These are phyloP conservation scores for Mesembryanthemum crystallinum DNA, from an alignment of 148 eudicot species.

Conservation along the genomic window DNA sequence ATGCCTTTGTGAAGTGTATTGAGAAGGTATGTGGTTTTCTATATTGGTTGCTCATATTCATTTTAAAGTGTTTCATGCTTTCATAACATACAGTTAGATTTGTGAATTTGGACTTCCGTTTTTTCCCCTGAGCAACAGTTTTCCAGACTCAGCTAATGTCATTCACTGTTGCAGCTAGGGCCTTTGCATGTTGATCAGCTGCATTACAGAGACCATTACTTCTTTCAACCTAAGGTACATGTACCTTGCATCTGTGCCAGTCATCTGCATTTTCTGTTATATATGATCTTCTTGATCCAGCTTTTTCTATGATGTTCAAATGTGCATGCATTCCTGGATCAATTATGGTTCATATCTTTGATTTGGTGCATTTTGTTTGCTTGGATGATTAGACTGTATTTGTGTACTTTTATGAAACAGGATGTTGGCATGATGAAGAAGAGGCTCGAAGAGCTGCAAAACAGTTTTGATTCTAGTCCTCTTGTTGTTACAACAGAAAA, in stretches of 20 bases:
- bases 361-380: not conserved
- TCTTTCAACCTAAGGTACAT: slow-evolving; percentile 54
- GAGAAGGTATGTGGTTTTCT: slow-evolving; percentile 47
- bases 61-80: not conserved
- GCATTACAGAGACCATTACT: slow-evolving; percentile 81
- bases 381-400: slow-evolving; percentile 6
- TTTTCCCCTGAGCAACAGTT: no score
- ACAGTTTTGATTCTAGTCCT: slow-evolving; percentile 49
- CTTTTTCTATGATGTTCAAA: not conserved
- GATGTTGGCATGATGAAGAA: slow-evolving; percentile 47
- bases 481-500: slow-evolving; percentile 76
- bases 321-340: not conserved
- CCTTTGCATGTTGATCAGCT: slow-evolving; percentile 57
- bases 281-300: not conserved
- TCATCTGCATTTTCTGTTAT: slow-evolving; percentile 1
- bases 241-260: slow-evolving; percentile 1
- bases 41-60: not conserved
- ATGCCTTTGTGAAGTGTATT: slow-evolving; percentile 62
- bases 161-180: slow-evolving; percentile 57
- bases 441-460: slow-evolving; percentile 50
- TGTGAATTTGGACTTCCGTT: no score
- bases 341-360: not conserved
- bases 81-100: not conserved
- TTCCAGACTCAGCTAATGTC: not conserved
- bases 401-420: slow-evolving; percentile 34